Evolutionary conservation across 768 basidiomycete species (phyloP).

Genomic region (Neoboletus magnificus): DNA sequence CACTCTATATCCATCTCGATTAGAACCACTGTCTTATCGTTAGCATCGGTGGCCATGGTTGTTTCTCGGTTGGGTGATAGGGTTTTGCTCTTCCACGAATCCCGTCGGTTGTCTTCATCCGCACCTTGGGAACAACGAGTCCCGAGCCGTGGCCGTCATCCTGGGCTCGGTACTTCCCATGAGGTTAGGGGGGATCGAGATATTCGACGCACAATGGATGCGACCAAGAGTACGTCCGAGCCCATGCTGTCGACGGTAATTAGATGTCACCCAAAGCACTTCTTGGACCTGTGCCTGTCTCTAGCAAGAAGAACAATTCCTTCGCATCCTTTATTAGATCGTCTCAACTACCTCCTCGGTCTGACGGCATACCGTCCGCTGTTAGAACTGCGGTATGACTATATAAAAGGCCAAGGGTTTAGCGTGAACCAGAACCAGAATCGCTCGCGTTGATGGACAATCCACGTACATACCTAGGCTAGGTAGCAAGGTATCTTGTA

Average conservation of each 20-base stretch:
- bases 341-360: neutral
- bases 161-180: neutral
- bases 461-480: too few relatives aligned
- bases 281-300: neutral
- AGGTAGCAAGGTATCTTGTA: neutral
- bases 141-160: neutral
- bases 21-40: neutral
- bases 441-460: neutral
- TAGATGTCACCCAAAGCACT: neutral
- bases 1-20: neutral
- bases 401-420: neutral
- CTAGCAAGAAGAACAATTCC: neutral
- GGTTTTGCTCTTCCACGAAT: neutral
- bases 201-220: neutral
- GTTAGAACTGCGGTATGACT: neutral
- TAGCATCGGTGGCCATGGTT: neutral
- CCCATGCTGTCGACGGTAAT: neutral
- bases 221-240: neutral
- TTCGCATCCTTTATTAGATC: neutral
- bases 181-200: neutral
- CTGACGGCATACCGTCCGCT: neutral
- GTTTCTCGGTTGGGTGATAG: neutral
- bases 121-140: neutral
- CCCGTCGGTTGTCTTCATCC: neutral
- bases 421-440: neutral